These are phyloP conservation scores for Metschnikowia amazonensis DNA, from an alignment of 805 yeast species.

Conservation along the genomic window DNA sequence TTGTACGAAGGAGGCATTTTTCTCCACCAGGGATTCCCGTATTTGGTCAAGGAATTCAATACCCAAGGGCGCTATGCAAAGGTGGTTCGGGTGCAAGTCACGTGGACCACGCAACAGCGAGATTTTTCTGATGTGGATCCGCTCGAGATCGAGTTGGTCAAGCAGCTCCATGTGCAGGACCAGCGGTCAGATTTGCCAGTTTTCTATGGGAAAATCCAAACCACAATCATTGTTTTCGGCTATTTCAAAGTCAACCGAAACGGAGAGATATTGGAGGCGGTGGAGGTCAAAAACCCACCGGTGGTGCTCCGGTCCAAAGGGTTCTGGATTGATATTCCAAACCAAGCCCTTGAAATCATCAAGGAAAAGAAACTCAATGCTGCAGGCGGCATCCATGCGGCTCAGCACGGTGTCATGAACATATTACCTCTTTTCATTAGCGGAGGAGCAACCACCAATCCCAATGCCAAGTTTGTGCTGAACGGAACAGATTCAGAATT, in stretches of 20 bases:
- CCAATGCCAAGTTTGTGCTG: conserved; percentile 29
- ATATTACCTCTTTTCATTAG: conserved; percentile 70
- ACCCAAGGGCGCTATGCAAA: conserved; percentile 76
- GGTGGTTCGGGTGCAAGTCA: conserved; percentile 85
- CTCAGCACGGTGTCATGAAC: conserved; percentile 85
- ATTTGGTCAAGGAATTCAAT: conserved; percentile 79
- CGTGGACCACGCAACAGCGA: conserved; percentile 89
- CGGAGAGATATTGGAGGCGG: conserved; percentile 83
- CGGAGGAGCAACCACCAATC: conserved; percentile 54
- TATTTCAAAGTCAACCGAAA: conserved; percentile 80
- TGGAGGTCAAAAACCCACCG: conserved; percentile 90
- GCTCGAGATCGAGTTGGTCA: conserved; percentile 57
- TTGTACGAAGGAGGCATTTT: conserved; percentile 89
- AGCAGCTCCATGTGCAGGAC: conserved; percentile 46
- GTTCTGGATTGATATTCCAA: conserved; percentile 86
- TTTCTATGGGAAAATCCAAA: conserved; percentile 69
- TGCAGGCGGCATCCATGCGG: conserved; percentile 96
- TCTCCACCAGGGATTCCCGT: conserved; percentile 90
- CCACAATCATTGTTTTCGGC: conserved; percentile 82
- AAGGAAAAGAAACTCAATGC: conserved; percentile 55
- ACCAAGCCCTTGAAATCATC: conserved; percentile 55
- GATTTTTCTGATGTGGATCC: conserved; percentile 96
- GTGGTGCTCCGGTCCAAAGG: conserved; percentile 68
- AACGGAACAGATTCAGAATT: conserved; percentile 52
- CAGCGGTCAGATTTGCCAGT: conserved; percentile 47